These are phyloP conservation scores for Symbiodinium natans DNA, from an alignment of 73 alveolate genomes.

Conservation along the genomic window DNA sequence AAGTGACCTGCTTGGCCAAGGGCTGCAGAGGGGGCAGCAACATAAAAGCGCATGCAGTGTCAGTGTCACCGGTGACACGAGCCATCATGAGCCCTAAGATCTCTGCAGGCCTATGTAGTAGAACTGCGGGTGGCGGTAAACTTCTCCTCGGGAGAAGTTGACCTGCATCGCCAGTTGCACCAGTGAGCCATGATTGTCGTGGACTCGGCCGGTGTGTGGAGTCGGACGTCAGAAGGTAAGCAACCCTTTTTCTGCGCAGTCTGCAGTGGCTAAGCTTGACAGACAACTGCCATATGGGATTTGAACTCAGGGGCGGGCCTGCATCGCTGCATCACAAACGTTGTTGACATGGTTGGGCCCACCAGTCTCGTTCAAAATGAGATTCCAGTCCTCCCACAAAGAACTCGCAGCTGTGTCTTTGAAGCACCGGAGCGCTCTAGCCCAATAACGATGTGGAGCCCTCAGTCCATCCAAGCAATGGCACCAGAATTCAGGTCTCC, in stretches of 20 bases:
- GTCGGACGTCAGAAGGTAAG: too few relatives aligned
- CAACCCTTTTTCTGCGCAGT: too few relatives aligned
- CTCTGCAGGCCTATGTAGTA: conserved; percentile 68
- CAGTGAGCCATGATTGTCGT: too few relatives aligned
- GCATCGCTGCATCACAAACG: conserved; percentile 87
- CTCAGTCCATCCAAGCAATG: conserved; percentile 59
- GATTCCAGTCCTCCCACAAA: conserved; percentile 55
- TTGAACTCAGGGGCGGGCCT: too few relatives aligned
- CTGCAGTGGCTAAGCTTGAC: too few relatives aligned
- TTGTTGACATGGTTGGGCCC: conserved; percentile 94
- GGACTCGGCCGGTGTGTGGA: background rate
- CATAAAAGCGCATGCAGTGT: too few relatives aligned
- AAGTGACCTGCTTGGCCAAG: conserved; percentile 91
- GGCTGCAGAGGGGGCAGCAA: too few relatives aligned
- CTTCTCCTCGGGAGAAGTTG: conserved; percentile 28
- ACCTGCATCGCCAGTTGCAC: conserved; percentile 24
- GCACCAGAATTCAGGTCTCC: conserved; percentile 89
- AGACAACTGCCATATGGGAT: too few relatives aligned
- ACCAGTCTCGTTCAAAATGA: conserved; percentile 87
- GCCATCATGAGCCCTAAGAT: background rate
- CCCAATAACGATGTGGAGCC: background rate
- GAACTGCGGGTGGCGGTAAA: conserved; percentile 91
- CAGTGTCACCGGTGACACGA: too few relatives aligned
- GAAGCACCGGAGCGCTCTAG: background rate
- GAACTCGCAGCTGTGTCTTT: background rate